These are phyloP conservation scores for Phaseolus coccineus DNA, from an alignment of 331 rosid genomes.

Conservation along the genomic window DNA sequence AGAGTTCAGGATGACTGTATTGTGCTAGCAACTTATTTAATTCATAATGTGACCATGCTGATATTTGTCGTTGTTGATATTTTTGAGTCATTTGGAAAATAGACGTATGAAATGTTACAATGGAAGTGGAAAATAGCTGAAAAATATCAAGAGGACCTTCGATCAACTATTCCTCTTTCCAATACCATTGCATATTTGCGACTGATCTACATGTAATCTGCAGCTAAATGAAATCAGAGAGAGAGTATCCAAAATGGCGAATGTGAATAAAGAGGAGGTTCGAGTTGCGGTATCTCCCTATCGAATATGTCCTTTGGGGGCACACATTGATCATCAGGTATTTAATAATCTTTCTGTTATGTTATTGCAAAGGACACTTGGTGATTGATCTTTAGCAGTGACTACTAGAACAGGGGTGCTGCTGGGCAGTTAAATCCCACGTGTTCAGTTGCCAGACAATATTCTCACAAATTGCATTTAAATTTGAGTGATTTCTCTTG, in stretches of 20 bases:
- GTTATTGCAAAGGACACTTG: constrained; percentile 25
- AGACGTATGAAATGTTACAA: neutral
- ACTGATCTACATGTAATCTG: constrained; percentile 39
- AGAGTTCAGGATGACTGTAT: neutral
- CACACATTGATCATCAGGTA: constrained; percentile 98
- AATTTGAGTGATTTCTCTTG: constrained; percentile 20
- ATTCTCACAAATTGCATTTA: constrained; percentile 7
- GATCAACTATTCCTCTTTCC: constrained; percentile 9
- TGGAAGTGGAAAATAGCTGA: constrained; percentile 25
- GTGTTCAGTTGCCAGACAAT: neutral
- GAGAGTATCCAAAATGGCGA: constrained; percentile 69
- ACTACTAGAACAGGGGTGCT: constrained; percentile 5
- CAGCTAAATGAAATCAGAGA: constrained; percentile 67
- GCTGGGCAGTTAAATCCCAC: constrained; percentile 14
- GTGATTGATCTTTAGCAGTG: constrained; percentile 26
- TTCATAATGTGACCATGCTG: neutral
- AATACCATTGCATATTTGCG: constrained; percentile 14
- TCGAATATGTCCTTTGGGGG: constrained; percentile 97
- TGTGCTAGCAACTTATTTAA: neutral
- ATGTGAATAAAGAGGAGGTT: constrained; percentile 63
- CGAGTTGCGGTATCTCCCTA: constrained; percentile 89
- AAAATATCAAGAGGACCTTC: neutral
- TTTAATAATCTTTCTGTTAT: constrained; percentile 27
- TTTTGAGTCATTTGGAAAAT: neutral
- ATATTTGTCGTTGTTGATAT: constrained; percentile 17